Conservation (phyloP, 2,329 filamentous ascomycete genomes). For the Pseudogymnoascus sp. region DNA sequence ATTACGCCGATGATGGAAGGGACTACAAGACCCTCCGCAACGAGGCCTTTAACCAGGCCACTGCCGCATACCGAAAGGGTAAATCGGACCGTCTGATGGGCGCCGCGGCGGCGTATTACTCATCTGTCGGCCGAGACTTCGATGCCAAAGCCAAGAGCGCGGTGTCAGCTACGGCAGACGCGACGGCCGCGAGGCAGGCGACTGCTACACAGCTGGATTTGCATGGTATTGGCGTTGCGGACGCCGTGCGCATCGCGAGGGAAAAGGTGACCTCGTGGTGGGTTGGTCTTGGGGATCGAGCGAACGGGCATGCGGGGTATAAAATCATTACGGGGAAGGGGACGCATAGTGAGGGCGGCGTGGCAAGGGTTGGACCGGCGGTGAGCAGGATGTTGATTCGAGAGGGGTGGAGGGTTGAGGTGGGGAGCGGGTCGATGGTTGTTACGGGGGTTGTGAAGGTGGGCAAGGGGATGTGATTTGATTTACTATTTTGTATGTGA, state of each 20-base stretch:
- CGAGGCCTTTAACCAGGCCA: slow-evolving; percentile 47
- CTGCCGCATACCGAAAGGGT: slow-evolving; percentile 48
- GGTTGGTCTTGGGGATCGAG: slow-evolving; percentile 55
- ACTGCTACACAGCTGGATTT: slow-evolving; percentile 58
- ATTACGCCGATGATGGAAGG: neutral
- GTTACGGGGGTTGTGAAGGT: slow-evolving; percentile 50
- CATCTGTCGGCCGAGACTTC: slow-evolving; percentile 59
- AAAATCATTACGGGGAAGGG: slow-evolving; percentile 76
- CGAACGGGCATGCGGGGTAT: slow-evolving; percentile 45
- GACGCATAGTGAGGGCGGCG: slow-evolving; percentile 67
- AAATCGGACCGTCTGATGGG: slow-evolving; percentile 67
- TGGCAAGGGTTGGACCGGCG: slow-evolving; percentile 66
- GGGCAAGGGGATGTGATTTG: slow-evolving; percentile 9
- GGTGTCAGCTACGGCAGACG: slow-evolving; percentile 60
- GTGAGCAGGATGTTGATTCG: slow-evolving; percentile 67
- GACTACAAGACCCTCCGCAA: slow-evolving; percentile 18
- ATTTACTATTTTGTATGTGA: neutral
- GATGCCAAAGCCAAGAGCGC: slow-evolving; percentile 48
- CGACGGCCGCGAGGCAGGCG: slow-evolving; percentile 61
- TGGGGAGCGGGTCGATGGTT: slow-evolving; percentile 60
- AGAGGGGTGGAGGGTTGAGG: slow-evolving; percentile 77
- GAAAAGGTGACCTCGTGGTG: slow-evolving; percentile 67
- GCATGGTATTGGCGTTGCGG: slow-evolving; percentile 73
- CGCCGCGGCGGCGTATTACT: slow-evolving; percentile 69
- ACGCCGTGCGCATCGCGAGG: slow-evolving; percentile 71